Evolutionary conservation across 1,284 basidiomycete genomes (phyloP), one percentile per base, ranked within the genome.

Genomic region (Sanghuangporus weigelae): DNA sequence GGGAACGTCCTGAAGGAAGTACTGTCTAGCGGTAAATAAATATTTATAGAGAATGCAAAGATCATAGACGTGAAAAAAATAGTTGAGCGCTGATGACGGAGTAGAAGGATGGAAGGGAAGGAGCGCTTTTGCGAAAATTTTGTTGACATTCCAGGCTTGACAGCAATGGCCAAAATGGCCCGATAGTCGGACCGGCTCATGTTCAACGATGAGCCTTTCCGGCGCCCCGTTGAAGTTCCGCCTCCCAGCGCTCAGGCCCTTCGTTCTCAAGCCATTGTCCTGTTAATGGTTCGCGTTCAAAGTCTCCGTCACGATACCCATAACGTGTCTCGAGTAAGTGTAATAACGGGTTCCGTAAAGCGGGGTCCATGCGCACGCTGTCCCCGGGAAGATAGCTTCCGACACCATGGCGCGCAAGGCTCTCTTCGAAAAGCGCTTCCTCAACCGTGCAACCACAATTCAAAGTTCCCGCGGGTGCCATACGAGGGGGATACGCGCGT

Each of bases 361-460:
- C 88, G 10, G 91, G 91, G 69, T 93, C 91, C 90, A 93, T 93
- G 69, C 90, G 86, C 56, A 92, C 91, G 64, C 74, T 87, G 73
- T 93, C 91, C 57, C 91, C 91, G 0, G 90, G 91, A 67, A 85
- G 83, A 69, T 92, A 92, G 71, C 86, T 87, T 35, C 90, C 91
- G 14, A 93, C 89, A 11, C 78, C 80, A 67, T 92, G 89, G 16
- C 90, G 83, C 14, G 90, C 74, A 8, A 93, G 80, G 69, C 86
- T 90, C 74, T 93, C 90, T 70, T 93, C 90, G 71, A 93, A 93
- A 12, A 93, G 81, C 14, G 91, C 90, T 73, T 93, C 86, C 53
- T 90, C 89, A 71, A 80, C 83, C 4, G 88, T 87, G 77, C 90
- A 93, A 12, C 91, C 90, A 69, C 90, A 93, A 76, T 93, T 93